Percentiles rank a stretch among this genome's conserved stretches.
phyloP scores from a whole-genome alignment of 768 basidiomycete species.

The Boletellus emodensis region DNA sequence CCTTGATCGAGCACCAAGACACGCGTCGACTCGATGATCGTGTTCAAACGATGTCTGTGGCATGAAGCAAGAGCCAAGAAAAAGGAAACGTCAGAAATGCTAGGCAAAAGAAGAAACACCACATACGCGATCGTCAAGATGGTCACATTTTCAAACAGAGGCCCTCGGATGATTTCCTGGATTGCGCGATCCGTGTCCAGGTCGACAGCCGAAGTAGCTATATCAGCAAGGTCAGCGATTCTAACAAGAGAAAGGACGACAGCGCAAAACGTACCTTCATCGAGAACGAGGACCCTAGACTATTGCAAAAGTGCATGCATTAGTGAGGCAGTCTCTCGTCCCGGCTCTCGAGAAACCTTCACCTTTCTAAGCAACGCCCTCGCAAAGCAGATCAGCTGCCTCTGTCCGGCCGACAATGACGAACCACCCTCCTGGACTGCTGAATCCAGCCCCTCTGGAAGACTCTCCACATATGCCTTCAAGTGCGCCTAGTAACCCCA shows the following conservation, averaged over 20 bases:
- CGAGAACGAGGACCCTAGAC: constrained; percentile 88
- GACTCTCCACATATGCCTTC: constrained; percentile 61
- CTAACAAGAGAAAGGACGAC: background rate
- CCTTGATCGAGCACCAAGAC: constrained; percentile 82
- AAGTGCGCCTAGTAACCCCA: constrained; percentile 48
- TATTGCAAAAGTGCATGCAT: constrained; percentile 22
- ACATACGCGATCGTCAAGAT: constrained; percentile 84
- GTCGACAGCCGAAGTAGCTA: constrained; percentile 87
- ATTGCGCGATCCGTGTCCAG: constrained; percentile 86
- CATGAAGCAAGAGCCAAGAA: background rate
- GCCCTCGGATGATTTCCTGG: constrained; percentile 81
- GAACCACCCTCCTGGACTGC: constrained; percentile 73
- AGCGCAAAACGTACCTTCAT: constrained; percentile 61
- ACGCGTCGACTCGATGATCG: constrained; percentile 76
- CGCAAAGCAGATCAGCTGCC: constrained; percentile 87
- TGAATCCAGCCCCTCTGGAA: constrained; percentile 69
- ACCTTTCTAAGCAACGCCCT: constrained; percentile 78
- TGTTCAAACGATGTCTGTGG: constrained; percentile 71
- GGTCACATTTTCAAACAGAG: constrained; percentile 72
- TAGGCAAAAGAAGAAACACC: no score
- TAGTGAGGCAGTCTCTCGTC: background rate
- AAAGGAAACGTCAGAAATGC: background rate
- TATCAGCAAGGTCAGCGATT: background rate
- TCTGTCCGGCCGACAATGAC: constrained; percentile 80
- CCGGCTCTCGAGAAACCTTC: background rate